These are phyloP conservation scores for Suillus placidus DNA, from an alignment of 768 basidiomycete genomes.

Conservation along the genomic window DNA sequence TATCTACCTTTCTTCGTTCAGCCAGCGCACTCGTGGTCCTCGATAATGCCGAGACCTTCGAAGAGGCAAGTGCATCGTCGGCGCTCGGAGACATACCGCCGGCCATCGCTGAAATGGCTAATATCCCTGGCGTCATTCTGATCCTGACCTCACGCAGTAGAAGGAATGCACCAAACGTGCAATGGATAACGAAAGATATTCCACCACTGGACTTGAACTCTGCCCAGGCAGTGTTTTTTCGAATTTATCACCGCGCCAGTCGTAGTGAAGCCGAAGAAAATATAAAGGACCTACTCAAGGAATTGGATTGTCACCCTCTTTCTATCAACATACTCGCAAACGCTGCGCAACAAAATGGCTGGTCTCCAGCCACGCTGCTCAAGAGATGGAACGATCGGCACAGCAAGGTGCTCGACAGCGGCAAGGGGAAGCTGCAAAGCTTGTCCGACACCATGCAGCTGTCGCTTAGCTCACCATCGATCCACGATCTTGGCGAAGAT, in stretches of 20 bases:
- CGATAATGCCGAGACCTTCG: constrained; percentile 1
- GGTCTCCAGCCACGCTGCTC: no score
- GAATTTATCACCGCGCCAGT: not conserved
- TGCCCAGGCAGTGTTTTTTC: not conserved
- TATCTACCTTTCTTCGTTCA: not conserved
- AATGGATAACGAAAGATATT: not conserved
- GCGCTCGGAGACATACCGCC: not conserved
- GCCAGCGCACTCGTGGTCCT: constrained; percentile 3
- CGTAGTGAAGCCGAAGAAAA: not conserved
- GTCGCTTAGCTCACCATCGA: no score
- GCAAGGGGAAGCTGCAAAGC: no score
- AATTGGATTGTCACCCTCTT: not conserved
- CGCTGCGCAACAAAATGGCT: no score
- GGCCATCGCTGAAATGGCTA: not conserved
- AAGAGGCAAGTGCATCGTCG: not conserved
- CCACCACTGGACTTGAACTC: not conserved
- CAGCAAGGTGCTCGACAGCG: no score
- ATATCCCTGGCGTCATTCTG: not conserved
- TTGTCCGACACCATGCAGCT: no score
- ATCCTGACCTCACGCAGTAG: constrained; percentile 1
- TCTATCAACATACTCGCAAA: no score
- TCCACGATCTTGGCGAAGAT: no score
- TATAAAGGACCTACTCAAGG: not conserved
- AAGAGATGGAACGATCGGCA: no score
- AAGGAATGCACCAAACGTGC: not conserved